Base-by-base conservation (phyloP, 169 alveolate species). In the Plasmodium sp. region DNA sequence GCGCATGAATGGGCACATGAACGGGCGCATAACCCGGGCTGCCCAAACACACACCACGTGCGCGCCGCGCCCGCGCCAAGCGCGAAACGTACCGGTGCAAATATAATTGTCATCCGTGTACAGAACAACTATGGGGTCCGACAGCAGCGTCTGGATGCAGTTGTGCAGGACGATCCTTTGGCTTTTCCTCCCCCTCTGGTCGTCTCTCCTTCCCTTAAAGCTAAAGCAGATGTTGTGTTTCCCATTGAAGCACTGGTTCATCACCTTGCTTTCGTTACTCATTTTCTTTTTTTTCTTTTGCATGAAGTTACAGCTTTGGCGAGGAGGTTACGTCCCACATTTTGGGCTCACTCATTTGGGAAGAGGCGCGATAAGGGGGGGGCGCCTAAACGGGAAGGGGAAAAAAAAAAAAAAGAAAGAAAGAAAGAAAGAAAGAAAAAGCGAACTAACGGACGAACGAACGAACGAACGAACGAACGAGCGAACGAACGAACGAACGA, bases 71-170 rank as follows among this genome's bases (percentile, higher is more conserved):
- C 56, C n/a, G 3, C 58, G 58, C 58, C n/a, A 48, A 9, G 16
- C 16, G 7, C 22, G 22, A 22, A 51, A 51, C 62, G 2, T 92
- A 92, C 95, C 95, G 36, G 95, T 83, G 62, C 95, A 92, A 9
- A 92, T 92, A 74, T 51, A 92, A 82, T 92, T 62, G 62, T 83
- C 84, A 39, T 92, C 92, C 18, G 95, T 92, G 79, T 92, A 92
- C 77, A 92, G 83, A 82, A 92, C 95, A 67, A 92, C 95, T 72
- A 92, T 73, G 18, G 95, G 95, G 18, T 92, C 95, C 16, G 95
- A 92, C 54, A 92, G 67, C 54, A 92, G 58, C 6, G 95, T 92
- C 58, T 92, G 92, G 22, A 92, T 92, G 58, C 95, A 92, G 51
- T 92, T 92, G 67, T 92, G 84, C 33, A 92, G 62, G 41, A 92